These are phyloP conservation scores for Pyrus hybrid DNA, from an alignment of 331 rosid species.

Conservation along the genomic window DNA sequence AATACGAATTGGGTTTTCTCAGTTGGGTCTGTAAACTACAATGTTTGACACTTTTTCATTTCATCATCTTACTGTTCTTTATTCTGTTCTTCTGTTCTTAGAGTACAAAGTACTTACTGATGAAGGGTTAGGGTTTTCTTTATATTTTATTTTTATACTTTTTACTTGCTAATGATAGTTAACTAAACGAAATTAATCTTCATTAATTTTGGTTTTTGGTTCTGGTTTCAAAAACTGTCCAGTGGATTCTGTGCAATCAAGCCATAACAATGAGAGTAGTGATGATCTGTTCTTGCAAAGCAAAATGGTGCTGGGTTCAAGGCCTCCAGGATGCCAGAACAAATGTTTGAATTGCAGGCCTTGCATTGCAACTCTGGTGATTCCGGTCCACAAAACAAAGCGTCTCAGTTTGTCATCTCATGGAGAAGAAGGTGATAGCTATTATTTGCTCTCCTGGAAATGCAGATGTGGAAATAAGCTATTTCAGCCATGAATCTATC, in stretches of 20 bases:
- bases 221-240: constrained; percentile 4
- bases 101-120: neutral
- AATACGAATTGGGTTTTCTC: neutral
- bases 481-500: constrained; percentile 43
- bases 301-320: constrained; percentile 59
- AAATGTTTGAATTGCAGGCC: constrained; percentile 82
- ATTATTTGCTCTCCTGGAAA: constrained; percentile 82
- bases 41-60: no score
- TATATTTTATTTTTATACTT: neutral
- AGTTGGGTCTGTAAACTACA: neutral
- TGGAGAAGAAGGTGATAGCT: constrained; percentile 52
- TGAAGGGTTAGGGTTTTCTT: no score
- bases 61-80: neutral
- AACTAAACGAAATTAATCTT: neutral
- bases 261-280: neutral
- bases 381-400: constrained; percentile 46
- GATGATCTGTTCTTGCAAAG: constrained; percentile 11
- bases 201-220: neutral
- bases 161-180: neutral
- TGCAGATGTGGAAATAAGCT: constrained; percentile 72
- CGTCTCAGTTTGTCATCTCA: constrained; percentile 19
- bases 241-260: constrained; percentile 25
- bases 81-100: neutral
- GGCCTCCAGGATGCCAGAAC: constrained; percentile 66
- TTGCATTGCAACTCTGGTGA: constrained; percentile 63